Conservation (phyloP, 2,329 filamentous ascomycete genomes). For the Claviceps paspali region DNA sequence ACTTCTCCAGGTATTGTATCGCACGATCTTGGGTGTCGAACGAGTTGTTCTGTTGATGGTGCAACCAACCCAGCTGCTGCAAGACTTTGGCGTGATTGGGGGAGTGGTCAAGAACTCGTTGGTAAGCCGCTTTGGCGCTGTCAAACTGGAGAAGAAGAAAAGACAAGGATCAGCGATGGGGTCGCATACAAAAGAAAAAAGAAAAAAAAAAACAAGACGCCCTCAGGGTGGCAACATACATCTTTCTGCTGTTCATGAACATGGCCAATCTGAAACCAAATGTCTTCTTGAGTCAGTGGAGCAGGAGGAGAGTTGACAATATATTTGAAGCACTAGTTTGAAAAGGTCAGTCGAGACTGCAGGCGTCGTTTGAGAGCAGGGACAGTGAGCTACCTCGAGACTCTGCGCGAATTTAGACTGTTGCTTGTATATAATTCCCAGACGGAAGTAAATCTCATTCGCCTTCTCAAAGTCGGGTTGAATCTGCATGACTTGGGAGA, state of each 20-base stretch:
- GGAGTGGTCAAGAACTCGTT: constrained; percentile 83
- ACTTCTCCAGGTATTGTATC: constrained; percentile 95
- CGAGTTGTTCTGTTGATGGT: constrained; percentile 87
- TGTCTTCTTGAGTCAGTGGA: constrained; percentile 90
- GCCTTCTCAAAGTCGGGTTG: constrained; percentile 95
- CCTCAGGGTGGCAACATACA: too few relatives aligned
- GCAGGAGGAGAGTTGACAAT: constrained; percentile 87
- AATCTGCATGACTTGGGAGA: constrained; percentile 98
- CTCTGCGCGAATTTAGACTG: constrained; percentile 88
- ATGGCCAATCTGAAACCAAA: constrained; percentile 99
- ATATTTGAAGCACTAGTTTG: constrained; percentile 79
- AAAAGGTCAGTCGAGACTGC: not conserved
- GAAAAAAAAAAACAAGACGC: too few relatives aligned
- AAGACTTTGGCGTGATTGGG: constrained; percentile 95
- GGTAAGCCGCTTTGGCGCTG: constrained; percentile 80
- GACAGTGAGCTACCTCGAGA: constrained; percentile 54
- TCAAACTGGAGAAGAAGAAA: constrained; percentile 68
- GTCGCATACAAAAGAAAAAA: too few relatives aligned
- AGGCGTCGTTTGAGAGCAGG: not conserved
- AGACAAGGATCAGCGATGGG: too few relatives aligned
- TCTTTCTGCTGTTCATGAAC: constrained; percentile 99
- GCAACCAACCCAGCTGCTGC: constrained; percentile 93
- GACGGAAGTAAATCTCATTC: constrained; percentile 95
- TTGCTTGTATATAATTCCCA: constrained; percentile 99
- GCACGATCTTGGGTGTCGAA: constrained; percentile 90